Conservation (phyloP, 2,329 filamentous ascomycete species). For the Hymenoscyphus infarciens region DNA sequence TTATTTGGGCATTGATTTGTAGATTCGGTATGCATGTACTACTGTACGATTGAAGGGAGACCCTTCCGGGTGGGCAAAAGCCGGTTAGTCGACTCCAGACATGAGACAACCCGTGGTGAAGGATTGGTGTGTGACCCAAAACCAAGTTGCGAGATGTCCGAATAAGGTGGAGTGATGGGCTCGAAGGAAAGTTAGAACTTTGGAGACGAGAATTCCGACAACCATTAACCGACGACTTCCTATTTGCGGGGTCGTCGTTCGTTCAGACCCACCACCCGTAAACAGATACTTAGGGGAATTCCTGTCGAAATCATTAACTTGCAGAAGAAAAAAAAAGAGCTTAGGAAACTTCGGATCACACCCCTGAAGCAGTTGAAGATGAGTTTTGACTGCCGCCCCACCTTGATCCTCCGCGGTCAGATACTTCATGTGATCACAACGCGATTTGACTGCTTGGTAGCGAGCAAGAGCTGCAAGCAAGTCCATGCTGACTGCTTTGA, state of each 20-base stretch:
- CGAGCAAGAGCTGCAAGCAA: background rate
- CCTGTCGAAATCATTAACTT: too few species aligned
- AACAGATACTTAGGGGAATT: too few species aligned
- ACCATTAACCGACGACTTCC: background rate
- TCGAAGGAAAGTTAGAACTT: background rate
- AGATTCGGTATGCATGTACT: too few species aligned
- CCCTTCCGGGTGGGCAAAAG: too few species aligned
- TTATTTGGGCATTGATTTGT: background rate
- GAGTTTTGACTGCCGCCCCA: background rate
- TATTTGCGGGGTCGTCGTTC: background rate
- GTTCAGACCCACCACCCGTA: background rate
- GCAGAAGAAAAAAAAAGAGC: too few species aligned
- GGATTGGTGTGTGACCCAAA: too few species aligned
- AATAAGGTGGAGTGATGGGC: too few species aligned
- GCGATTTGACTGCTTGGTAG: background rate
- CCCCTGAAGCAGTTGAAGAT: background rate
- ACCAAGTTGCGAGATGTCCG: too few species aligned
- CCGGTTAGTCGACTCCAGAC: too few species aligned
- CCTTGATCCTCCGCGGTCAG: conserved; percentile 2
- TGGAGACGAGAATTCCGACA: conserved; percentile 6
- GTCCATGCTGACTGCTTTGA: background rate
- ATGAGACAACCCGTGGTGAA: too few species aligned
- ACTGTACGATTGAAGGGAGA: too few species aligned
- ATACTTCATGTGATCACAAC: background rate
- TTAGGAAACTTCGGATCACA: background rate